These are phyloP conservation scores for Hypomontagnella monticulosa DNA, from an alignment of 495 filamentous ascomycete species.

Conservation along the genomic window DNA sequence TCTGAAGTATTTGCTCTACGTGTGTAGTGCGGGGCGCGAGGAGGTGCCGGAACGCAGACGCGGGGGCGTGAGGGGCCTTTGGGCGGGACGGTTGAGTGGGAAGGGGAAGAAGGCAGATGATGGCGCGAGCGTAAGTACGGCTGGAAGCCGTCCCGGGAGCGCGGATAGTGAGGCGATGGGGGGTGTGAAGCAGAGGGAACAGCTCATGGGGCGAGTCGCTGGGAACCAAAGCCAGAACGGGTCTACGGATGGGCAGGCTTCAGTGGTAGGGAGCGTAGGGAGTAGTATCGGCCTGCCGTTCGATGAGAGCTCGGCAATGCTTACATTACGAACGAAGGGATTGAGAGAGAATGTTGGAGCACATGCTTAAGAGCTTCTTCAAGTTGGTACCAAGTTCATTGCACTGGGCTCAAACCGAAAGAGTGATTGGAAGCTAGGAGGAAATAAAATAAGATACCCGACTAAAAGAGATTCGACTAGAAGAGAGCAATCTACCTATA, in stretches of 20 bases:
- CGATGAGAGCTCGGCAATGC: slow-evolving; percentile 48
- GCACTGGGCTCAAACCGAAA: neutral
- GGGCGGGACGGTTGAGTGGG: slow-evolving; percentile 53
- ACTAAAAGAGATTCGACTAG: no score
- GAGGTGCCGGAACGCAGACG: slow-evolving; percentile 81
- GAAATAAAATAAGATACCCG: neutral
- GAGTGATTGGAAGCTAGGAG: neutral
- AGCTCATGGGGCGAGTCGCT: slow-evolving; percentile 48
- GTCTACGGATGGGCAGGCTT: neutral
- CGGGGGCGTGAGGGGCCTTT: slow-evolving; percentile 76
- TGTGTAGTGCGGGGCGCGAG: slow-evolving; percentile 78
- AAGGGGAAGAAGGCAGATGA: slow-evolving; percentile 36
- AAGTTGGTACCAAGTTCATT: neutral
- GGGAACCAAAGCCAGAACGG: slow-evolving; percentile 15
- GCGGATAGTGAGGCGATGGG: slow-evolving; percentile 52
- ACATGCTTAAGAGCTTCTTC: slow-evolving; percentile 34
- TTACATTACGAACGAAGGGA: slow-evolving; percentile 58
- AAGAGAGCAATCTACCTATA: no score
- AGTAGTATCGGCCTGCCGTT: slow-evolving; percentile 48
- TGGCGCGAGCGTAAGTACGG: slow-evolving; percentile 50
- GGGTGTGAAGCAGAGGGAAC: slow-evolving; percentile 48
- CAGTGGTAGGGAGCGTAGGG: neutral
- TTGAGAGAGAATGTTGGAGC: slow-evolving; percentile 57
- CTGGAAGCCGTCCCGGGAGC: slow-evolving; percentile 59
- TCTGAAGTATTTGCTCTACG: slow-evolving; percentile 89